Base-by-base conservation (phyloP, 1,139 yeast species). In the Geotrichum carabidarum region DNA sequence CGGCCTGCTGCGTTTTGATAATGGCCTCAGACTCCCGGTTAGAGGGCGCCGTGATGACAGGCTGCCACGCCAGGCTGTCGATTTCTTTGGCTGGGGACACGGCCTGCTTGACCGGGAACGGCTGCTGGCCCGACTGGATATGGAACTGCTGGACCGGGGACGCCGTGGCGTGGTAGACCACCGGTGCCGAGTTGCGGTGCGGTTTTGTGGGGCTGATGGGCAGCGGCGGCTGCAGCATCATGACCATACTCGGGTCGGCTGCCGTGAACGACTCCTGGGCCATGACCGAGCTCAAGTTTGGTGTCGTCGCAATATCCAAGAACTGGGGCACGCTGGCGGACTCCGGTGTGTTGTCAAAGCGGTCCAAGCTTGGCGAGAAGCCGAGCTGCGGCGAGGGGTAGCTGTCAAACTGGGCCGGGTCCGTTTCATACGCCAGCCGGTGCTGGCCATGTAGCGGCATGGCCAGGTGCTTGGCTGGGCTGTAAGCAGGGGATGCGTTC, bases 41-140 rank as follows among this genome's bases (percentile, higher is more conserved):
- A 35, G 60, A 58, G 2, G 73, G 73, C 4, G 67, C 68, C 5
- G 71, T 71, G 40, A 71, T 60, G 8, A 71, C 64, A 0, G 73
- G 74, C 58, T 69, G 71, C 74, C 74, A 71, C 15, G 67, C 64
- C 52, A 71, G 22, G 17, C 42, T 27, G 8, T 50, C 50, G 7
- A 22, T 12, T 11, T 27, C 43, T 6, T 35, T 35, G 12, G 43
- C 18, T n/a, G 50, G 6, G 22, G 27, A n/a, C 18, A 37, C 17
- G 41, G 41, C 18, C 40, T 37, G 40, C 17, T 37, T 14, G 9
- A 37, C 9, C 27, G 32, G 31, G 34, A 22, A 42, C 34, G 22
- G 44, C 14, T 22, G 27, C 44, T 27, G 44, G n/a, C 34, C 34
- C 6, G 9, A n/a, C 37, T 37, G 40, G 18, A n/a, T n/a, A n/a